Base-by-base conservation (phyloP, 1,284 basidiomycete genomes). In the Fomitopsis pinicola region DNA sequence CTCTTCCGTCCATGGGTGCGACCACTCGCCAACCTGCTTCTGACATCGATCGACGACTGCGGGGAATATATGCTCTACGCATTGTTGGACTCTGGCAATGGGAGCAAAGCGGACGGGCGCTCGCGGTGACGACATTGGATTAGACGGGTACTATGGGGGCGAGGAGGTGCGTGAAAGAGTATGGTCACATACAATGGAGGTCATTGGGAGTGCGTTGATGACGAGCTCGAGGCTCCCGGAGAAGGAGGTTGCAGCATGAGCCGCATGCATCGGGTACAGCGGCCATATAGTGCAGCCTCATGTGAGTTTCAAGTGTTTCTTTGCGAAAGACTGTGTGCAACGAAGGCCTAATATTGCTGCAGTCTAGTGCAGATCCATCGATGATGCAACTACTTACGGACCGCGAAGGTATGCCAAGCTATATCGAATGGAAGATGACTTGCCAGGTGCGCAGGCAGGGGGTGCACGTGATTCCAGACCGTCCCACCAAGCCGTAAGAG, bases 131-230 rank as follows among this genome's bases (percentile, higher is more conserved):
- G 74, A 80, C 62, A 62, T 80, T 33, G 77, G 73, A 10, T 75
- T 70, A 66, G 67, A 69, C 57, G 66, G 69, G 9, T 78, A 77
- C 57, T 75, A 72, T 64, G 78, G 78, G 15, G 70, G 74, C 19
- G 75, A 75, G 3, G 76, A 75, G 55, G 74, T 73, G 36, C 71
- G 75, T 64, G 74, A 73, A 60, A 74, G 70, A 61, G 57, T 84
- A 15, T 83, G 82, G 82, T 77, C 80, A 48, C 82, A 83, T 66
- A 81, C 80, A 0, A 65, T 78, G 2, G 67, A 73, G 55, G 73
- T 69, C 35, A 75, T 66, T 3, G 46, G 64, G 6, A 5, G 42
- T 45, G 55, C 55, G 5, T 30, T 42, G 55, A 30, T 12, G 19
- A 15, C n/a, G 7, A 22, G 22, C 22, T 22, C 22, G 22, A 46